Evolutionary conservation across 352 stramenopile species (phyloP), one percentile per base, ranked within the genome.

Genomic region (Pythium grandisporangium): DNA sequence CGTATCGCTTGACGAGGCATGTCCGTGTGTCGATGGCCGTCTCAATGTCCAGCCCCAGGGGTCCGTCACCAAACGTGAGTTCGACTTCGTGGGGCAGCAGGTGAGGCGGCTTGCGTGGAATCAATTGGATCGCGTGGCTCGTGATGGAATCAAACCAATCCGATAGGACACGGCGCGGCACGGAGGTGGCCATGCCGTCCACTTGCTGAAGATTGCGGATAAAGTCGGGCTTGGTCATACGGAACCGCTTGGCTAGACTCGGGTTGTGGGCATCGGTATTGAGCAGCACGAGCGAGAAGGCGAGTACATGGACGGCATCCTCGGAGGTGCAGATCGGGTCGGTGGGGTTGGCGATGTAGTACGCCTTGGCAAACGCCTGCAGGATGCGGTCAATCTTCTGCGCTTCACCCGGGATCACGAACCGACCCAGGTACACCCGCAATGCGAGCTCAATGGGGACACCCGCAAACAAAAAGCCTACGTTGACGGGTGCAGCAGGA

Each of bases 301-400:
- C 66, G 42, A 88, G 53, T 32, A 73, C 85, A 61, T 91, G 87
- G 21, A 81, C 71, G 3, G 69, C 70, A 36, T 91, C 77, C 38
- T 86, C 74, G 1, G 70, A 76, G 29, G 69, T 63, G 51, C 72
- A 86, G 20, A 75, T 42, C 13, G 45, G 48, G 45, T 66, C 74
- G 42, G 51, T 33, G 10, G 66, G 64, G 37, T 91, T 88, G 20
- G 63, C 69, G 1, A 36, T 24, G 40, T 72, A 81, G 36, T 78
- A 91, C 6, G 77, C 63, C 22, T 66, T 76, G 16, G 74, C 72
- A 27, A 91, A 88, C 6, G 77, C 77, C 35, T 91, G 70, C 3
- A 91, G 55, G 44, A 91, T 81, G n/a, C 77, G 70, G 55, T 91
- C 77, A 35, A 91, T 91, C 48, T 91, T 88, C 55, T 91, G 77